phyloP scores from a whole-genome alignment of 345 rosid genomes.

The Barbarea vulgaris region DNA sequence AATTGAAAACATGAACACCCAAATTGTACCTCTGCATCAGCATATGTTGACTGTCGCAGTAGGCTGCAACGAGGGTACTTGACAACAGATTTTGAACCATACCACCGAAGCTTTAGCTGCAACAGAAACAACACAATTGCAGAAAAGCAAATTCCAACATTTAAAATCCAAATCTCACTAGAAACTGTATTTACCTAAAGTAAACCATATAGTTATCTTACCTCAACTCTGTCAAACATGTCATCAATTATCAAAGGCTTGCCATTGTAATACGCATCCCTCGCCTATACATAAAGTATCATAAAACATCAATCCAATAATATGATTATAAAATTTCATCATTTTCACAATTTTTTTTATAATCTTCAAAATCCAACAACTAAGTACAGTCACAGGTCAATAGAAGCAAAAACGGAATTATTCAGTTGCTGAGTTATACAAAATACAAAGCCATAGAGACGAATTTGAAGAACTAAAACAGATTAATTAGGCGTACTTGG shows the following conservation, averaged over 20 bases:
- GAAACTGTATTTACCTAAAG: not conserved
- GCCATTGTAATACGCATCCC: constrained; percentile 86
- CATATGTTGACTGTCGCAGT: constrained; percentile 73
- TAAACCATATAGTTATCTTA: constrained; percentile 29
- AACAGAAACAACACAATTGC: not conserved
- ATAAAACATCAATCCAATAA: not conserved
- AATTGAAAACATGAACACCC: not conserved
- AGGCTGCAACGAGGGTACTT: constrained; percentile 98
- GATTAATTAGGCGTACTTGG: constrained; percentile 48
- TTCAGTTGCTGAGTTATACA: not conserved
- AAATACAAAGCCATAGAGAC: not conserved
- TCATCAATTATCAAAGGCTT: constrained; percentile 85
- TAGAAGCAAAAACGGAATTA: not conserved
- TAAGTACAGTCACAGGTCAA: not conserved
- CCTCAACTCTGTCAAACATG: constrained; percentile 99
- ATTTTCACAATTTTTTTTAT: no score
- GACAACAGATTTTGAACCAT: constrained; percentile 87
- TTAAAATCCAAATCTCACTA: not conserved
- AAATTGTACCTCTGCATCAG: constrained; percentile 91
- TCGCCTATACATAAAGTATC: constrained; percentile 52
- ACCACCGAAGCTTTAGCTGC: constrained; percentile 83
- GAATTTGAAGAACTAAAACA: not conserved
- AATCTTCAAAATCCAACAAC: no score
- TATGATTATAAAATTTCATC: no score
- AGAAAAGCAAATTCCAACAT: constrained; percentile 3